Evolutionary conservation across 768 basidiomycete genomes (phyloP).

Genomic region (Boletus pseudo-olivaceus): DNA sequence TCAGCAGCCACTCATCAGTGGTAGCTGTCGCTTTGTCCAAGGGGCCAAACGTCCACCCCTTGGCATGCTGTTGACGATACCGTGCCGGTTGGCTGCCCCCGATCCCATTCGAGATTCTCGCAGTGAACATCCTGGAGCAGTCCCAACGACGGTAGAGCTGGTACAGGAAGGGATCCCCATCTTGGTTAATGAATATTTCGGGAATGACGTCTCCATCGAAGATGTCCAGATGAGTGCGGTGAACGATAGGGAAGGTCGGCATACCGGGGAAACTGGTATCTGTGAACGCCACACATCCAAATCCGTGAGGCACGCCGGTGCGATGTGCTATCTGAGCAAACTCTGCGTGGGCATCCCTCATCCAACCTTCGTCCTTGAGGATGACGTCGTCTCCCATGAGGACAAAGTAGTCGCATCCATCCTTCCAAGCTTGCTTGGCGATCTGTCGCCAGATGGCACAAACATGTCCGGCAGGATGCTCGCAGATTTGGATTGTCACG

Average conservation of each 20-base stretch:
- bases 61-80: slow-evolving; percentile 43
- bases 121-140: slow-evolving; percentile 43
- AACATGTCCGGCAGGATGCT: slow-evolving; percentile 43
- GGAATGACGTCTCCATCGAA: slow-evolving; percentile 51
- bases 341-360: slow-evolving; percentile 37
- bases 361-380: slow-evolving; percentile 52
- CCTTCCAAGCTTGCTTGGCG: slow-evolving; percentile 45
- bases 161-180: slow-evolving; percentile 55
- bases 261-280: slow-evolving; percentile 55
- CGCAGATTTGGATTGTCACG: slow-evolving; percentile 35
- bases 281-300: slow-evolving; percentile 58
- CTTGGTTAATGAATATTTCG: slow-evolving; percentile 53
- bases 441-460: slow-evolving; percentile 54
- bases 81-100: slow-evolving; percentile 46
- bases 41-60: slow-evolving; percentile 47
- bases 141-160: slow-evolving; percentile 60
- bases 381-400: slow-evolving; percentile 55
- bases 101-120: slow-evolving; percentile 41
- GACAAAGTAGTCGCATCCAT: slow-evolving; percentile 47
- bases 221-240: slow-evolving; percentile 53
- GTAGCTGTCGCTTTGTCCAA: slow-evolving; percentile 40
- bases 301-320: slow-evolving; percentile 38
- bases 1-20: slow-evolving; percentile 37
- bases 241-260: slow-evolving; percentile 59
- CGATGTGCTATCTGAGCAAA: slow-evolving; percentile 36